Percentiles rank a stretch among this genome's conserved stretches.
These are phyloP conservation scores for Clavispora santaluciae DNA, from an alignment of 805 yeast species.

Conservation along the genomic window DNA sequence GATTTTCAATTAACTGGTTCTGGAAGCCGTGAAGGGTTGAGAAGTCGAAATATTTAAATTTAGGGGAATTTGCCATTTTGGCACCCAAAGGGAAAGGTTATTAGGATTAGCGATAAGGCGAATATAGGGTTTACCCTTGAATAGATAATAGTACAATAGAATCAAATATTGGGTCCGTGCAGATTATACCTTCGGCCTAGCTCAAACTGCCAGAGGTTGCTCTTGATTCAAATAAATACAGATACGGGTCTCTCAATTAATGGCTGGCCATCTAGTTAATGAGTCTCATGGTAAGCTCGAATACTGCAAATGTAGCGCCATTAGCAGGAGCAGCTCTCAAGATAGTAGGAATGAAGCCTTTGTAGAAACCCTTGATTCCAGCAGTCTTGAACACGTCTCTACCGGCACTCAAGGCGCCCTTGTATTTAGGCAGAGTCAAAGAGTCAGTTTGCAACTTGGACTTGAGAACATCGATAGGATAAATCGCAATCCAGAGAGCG, in stretches of 20 bases:
- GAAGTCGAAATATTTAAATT: neutral
- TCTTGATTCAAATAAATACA: neutral
- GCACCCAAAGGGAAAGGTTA: neutral
- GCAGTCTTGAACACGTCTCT: conserved; percentile 46
- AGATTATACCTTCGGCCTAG: no score
- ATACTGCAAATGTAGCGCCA: conserved; percentile 93
- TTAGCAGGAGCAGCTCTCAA: conserved; percentile 97
- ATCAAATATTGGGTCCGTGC: no score
- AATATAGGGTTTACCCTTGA: neutral
- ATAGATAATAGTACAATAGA: neutral
- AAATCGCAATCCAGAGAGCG: conserved; percentile 76
- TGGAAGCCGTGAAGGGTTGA: neutral
- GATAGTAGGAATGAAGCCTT: conserved; percentile 89
- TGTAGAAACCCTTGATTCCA: conserved; percentile 77
- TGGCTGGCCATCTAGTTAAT: conserved; percentile 24
- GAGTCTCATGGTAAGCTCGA: conserved; percentile 81
- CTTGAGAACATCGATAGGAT: conserved; percentile 90
- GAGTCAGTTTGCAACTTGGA: conserved; percentile 74
- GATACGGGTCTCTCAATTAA: no score
- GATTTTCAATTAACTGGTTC: neutral
- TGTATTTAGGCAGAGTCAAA: conserved; percentile 54
- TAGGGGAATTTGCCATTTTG: neutral
- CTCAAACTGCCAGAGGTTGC: no score
- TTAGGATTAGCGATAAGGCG: neutral
- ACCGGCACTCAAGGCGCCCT: conserved; percentile 55